A percentile compares a stretch with the other conserved stretches of the same genome.
These are phyloP conservation scores for Pinus albicaulis DNA, from an alignment of 75 land plant species.

Conservation along the genomic window DNA sequence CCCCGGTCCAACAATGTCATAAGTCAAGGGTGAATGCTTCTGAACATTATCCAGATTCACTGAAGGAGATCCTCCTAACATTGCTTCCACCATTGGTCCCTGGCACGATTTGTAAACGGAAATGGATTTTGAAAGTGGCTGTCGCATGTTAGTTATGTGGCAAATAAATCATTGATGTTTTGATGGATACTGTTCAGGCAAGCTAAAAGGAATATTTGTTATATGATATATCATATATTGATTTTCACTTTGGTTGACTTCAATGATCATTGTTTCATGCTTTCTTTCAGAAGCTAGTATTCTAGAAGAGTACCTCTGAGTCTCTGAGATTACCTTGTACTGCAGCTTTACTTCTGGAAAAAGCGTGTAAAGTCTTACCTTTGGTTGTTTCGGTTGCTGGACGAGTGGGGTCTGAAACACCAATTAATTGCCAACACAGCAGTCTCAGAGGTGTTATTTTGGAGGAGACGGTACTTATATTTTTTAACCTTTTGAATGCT, in stretches of 20 bases:
- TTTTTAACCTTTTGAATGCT: neutral
- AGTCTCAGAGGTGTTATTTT: slow-evolving; percentile 92
- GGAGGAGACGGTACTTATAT: slow-evolving; percentile 80
- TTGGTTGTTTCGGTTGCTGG: slow-evolving; percentile 90
- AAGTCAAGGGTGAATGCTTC: too few species aligned
- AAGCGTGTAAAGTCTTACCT: slow-evolving; percentile 81
- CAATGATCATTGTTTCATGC: neutral
- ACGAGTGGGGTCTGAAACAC: slow-evolving; percentile 93
- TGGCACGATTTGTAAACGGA: too few species aligned
- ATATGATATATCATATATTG: neutral
- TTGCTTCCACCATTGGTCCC: too few species aligned
- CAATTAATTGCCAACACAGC: slow-evolving; percentile 82
- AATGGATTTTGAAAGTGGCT: too few species aligned
- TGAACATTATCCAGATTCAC: too few species aligned
- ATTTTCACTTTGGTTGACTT: neutral
- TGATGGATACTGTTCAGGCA: too few species aligned
- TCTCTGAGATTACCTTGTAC: slow-evolving; percentile 1
- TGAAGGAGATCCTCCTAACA: too few species aligned
- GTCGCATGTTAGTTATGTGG: too few species aligned
- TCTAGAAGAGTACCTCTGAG: neutral
- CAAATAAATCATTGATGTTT: too few species aligned
- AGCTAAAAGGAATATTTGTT: neutral
- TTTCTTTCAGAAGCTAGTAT: neutral
- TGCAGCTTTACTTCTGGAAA: slow-evolving; percentile 72
- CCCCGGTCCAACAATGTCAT: too few species aligned